Percentiles rank a stretch among this genome's conserved stretches.
Conservation (phyloP, 805 yeast species). For the Tetrapisispora fleetii region DNA sequence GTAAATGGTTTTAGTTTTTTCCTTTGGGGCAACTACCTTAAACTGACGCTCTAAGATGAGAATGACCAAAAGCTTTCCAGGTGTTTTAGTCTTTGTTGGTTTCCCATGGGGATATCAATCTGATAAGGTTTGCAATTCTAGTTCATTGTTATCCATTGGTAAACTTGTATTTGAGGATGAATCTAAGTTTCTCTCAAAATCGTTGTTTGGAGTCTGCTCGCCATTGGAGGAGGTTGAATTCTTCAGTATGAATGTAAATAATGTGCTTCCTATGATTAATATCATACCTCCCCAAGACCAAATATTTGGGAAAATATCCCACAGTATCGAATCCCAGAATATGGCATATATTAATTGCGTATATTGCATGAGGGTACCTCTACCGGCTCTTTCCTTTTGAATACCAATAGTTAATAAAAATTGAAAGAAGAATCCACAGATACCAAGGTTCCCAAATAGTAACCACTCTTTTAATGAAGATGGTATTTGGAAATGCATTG, state of each 20-base stretch:
- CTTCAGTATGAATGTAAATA: conserved; percentile 36
- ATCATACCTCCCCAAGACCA: conserved; percentile 59
- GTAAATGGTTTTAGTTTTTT: no score
- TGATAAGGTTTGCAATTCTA: conserved; percentile 1
- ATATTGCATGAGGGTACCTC: conserved; percentile 65
- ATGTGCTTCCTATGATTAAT: conserved; percentile 55
- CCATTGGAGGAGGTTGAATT: conserved; percentile 15
- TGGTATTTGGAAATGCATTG: conserved; percentile 50
- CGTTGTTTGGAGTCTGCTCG: background rate
- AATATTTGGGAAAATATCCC: conserved; percentile 61
- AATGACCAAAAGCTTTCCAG: no score
- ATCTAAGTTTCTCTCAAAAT: background rate
- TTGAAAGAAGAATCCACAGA: conserved; percentile 76
- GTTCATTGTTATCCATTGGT: background rate
- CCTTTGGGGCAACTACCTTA: no score
- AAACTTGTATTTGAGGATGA: no score
- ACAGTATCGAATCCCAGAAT: conserved; percentile 58
- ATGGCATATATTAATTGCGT: conserved; percentile 69
- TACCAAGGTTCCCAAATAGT: conserved; percentile 50
- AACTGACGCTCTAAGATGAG: no score
- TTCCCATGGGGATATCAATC: background rate
- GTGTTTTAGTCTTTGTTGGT: no score
- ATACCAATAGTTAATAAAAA: conserved; percentile 69
- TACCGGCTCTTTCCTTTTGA: conserved; percentile 66
- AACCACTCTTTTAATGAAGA: conserved; percentile 56